These are phyloP conservation scores for Pleodorina starrii DNA, from an alignment of 139 green algal species.

Conservation along the genomic window DNA sequence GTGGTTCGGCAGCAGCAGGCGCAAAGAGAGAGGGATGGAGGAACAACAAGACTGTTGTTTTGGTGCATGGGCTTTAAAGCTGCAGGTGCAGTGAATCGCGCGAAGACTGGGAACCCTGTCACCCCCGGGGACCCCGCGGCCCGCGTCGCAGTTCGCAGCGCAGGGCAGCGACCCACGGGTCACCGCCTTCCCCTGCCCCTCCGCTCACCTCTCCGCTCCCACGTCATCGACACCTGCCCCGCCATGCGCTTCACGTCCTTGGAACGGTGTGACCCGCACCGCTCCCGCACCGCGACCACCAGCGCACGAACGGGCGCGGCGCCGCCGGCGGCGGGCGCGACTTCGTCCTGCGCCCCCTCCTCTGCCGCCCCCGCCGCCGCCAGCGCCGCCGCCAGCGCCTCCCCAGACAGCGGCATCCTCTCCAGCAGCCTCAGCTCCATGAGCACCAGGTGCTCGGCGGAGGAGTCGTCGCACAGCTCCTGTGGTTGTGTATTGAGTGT, in stretches of 20 bases:
- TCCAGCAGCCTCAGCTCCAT: slow-evolving; percentile 20
- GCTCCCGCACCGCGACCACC: not conserved
- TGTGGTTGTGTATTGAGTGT: not conserved
- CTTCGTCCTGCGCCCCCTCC: not conserved
- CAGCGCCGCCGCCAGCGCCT: not conserved
- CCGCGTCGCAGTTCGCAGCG: too few relatives aligned
- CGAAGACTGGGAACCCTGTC: too few relatives aligned
- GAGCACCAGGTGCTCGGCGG: slow-evolving; percentile 41
- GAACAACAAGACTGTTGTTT: too few relatives aligned
- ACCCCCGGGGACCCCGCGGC: too few relatives aligned
- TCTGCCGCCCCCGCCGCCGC: not conserved
- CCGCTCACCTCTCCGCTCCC: slow-evolving; percentile 41
- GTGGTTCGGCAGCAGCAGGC: too few relatives aligned
- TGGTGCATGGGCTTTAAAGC: too few relatives aligned
- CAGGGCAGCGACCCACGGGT: too few relatives aligned
- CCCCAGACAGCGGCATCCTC: slow-evolving; percentile 9
- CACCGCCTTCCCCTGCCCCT: too few relatives aligned
- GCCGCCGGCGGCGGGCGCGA: too few relatives aligned
- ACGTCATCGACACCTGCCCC: not conserved
- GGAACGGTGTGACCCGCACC: not conserved
- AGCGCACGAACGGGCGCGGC: not conserved
- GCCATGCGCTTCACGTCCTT: slow-evolving; percentile 35
- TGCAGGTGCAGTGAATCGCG: too few relatives aligned
- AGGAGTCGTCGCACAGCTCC: slow-evolving; percentile 11
- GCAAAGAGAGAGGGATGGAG: too few relatives aligned